A percentile compares a stretch with the other conserved stretches of the same genome.
Conservation (phyloP, 1,284 basidiomycete genomes). For the Apiotrichum siamense region DNA sequence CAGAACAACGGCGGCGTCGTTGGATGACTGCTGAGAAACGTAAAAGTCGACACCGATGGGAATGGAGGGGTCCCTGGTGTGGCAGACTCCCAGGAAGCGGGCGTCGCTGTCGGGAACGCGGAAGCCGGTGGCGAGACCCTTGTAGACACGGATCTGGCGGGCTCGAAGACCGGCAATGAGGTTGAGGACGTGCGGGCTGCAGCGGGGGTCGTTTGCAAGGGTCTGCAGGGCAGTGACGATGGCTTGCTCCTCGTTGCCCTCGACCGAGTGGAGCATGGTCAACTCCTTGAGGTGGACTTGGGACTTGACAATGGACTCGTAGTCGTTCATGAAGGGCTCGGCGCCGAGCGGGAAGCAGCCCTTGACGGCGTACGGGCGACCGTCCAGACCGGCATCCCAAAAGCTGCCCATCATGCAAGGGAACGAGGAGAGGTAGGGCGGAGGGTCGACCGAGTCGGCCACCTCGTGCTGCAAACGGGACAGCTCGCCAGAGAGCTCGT, state of each 20-base stretch:
- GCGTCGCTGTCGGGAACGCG: constrained; percentile 1
- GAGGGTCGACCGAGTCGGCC: neutral
- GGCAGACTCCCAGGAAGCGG: constrained; percentile 8
- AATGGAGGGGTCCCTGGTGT: neutral
- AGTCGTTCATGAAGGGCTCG: constrained; percentile 1
- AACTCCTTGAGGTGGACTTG: constrained; percentile 8
- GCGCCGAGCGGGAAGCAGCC: constrained; percentile 12
- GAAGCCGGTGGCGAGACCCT: constrained; percentile 12
- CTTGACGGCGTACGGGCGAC: neutral
- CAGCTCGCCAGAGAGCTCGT: neutral
- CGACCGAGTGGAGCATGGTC: constrained; percentile 5
- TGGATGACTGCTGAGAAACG: constrained; percentile 6
- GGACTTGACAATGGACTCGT: neutral
- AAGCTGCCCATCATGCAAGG: neutral
- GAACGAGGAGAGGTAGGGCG: constrained; percentile 1
- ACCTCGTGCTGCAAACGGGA: neutral
- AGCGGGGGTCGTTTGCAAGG: neutral
- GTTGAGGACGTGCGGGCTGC: constrained; percentile 1
- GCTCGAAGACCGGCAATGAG: constrained; percentile 4
- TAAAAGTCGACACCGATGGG: constrained; percentile 4
- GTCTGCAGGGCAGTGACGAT: constrained; percentile 1
- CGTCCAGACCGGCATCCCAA: constrained; percentile 4
- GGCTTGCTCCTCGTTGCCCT: constrained; percentile 3
- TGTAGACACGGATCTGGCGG: constrained; percentile 4
- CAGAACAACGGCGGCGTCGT: constrained; percentile 7